phyloP scores from a whole-genome alignment of 805 yeast species.

The Saitoella complicata region DNA sequence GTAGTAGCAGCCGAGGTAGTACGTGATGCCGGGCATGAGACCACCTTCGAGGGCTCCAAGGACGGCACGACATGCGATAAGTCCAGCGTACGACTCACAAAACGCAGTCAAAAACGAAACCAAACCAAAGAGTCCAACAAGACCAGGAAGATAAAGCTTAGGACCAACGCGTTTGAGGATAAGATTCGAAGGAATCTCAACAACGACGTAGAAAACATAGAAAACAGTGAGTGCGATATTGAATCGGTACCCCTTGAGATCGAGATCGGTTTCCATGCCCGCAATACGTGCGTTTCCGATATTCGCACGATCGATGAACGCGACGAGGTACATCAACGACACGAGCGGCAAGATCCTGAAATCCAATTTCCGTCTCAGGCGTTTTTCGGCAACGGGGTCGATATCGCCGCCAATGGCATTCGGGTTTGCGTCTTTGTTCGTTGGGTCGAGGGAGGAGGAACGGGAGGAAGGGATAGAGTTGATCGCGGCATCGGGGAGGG shows the following conservation, averaged over 20 bases:
- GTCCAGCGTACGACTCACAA: slow-evolving; percentile 26
- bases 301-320: slow-evolving; percentile 12
- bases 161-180: slow-evolving; percentile 21
- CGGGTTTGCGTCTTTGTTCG: no score
- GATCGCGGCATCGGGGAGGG: no score
- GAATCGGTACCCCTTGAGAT: slow-evolving; percentile 28
- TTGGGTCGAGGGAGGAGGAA: no score
- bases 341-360: slow-evolving; percentile 29
- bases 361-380: slow-evolving; percentile 24
- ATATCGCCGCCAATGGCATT: no score
- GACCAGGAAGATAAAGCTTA: slow-evolving; percentile 16
- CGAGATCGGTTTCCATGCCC: slow-evolving; percentile 27
- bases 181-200: slow-evolving; percentile 27
- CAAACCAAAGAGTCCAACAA: slow-evolving; percentile 13
- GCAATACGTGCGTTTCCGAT: slow-evolving; percentile 33
- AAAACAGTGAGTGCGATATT: slow-evolving; percentile 30
- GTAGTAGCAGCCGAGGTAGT: slow-evolving; percentile 26
- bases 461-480: no score
- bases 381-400: background rate
- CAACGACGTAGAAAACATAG: slow-evolving; percentile 19
- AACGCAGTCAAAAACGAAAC: slow-evolving; percentile 23
- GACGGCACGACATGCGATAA: slow-evolving; percentile 24
- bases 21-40: slow-evolving; percentile 26
- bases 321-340: slow-evolving; percentile 28
- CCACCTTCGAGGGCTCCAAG: slow-evolving; percentile 30